Conservation (phyloP, 441 rosid species). For the Aquilaria agallochum region DNA sequence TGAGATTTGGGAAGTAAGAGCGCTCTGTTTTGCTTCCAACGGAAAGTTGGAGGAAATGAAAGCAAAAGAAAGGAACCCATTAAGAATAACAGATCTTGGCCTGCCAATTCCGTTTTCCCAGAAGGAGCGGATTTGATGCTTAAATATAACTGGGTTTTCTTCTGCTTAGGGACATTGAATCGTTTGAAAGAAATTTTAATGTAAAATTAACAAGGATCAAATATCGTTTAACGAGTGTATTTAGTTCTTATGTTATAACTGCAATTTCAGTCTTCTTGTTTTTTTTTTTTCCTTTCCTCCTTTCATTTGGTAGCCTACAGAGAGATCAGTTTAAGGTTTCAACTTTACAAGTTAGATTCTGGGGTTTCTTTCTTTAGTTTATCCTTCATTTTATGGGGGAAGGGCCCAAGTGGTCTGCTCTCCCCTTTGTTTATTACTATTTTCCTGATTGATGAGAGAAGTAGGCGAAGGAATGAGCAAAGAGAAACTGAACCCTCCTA, state of each 20-base stretch:
- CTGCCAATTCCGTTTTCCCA: background rate
- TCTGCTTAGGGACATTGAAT: background rate
- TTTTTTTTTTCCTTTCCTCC: slow-evolving; percentile 4
- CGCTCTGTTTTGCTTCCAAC: background rate
- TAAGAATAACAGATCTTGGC: background rate
- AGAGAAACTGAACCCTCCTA: background rate
- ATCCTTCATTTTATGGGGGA: slow-evolving; percentile 12
- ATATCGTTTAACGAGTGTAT: background rate
- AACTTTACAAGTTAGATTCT: background rate
- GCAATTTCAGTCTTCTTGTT: background rate
- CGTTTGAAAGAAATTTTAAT: too few relatives aligned
- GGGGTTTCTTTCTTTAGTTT: slow-evolving; percentile 2
- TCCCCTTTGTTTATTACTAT: background rate
- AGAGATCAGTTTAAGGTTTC: background rate
- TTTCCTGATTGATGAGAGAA: background rate
- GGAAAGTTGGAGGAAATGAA: slow-evolving; percentile 16
- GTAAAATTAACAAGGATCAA: background rate
- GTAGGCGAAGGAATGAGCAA: background rate
- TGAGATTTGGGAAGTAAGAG: background rate
- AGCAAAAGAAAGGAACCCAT: background rate
- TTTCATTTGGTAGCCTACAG: background rate
- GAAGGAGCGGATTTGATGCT: background rate
- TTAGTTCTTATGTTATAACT: background rate
- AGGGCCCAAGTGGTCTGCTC: slow-evolving; percentile 9
- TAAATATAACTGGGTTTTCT: background rate